Percentiles rank a stretch among this genome's conserved stretches.
phyloP scores from a whole-genome alignment of 768 basidiomycete species.

The Lactarius akahatsu region DNA sequence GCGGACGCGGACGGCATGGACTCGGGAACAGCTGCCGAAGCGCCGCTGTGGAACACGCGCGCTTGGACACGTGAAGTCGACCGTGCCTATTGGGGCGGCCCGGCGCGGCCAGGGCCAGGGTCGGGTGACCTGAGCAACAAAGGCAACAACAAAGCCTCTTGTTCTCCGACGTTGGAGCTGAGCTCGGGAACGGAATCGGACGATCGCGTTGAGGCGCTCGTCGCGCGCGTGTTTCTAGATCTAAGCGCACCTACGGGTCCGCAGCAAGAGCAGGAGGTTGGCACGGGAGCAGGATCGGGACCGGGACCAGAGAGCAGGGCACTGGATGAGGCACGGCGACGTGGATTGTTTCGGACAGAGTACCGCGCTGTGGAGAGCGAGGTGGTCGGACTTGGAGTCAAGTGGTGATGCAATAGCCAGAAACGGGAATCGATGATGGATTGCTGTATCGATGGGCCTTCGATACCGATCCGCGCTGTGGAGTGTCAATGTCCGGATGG shows the following conservation, averaged over 20 bases:
- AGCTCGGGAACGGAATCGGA: background rate
- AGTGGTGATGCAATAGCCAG: slow-evolving; percentile 12
- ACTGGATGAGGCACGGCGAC: slow-evolving; percentile 43
- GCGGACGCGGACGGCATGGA: too few relatives aligned
- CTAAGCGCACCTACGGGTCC: slow-evolving; percentile 35
- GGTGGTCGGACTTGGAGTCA: slow-evolving; percentile 51
- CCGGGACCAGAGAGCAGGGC: slow-evolving; percentile 36
- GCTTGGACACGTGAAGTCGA: slow-evolving; percentile 85
- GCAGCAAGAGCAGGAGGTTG: background rate
- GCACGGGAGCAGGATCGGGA: background rate
- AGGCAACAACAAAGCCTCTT: background rate
- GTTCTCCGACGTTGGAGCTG: too few relatives aligned
- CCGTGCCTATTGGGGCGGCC: slow-evolving; percentile 69
- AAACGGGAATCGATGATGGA: background rate
- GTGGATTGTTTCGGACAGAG: slow-evolving; percentile 65
- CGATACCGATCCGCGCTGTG: background rate
- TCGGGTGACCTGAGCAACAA: background rate
- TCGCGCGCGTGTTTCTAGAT: slow-evolving; percentile 43
- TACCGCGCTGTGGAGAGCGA: slow-evolving; percentile 88
- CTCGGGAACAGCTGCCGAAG: slow-evolving; percentile 47
- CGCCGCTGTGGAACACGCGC: slow-evolving; percentile 77
- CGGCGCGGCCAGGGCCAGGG: background rate
- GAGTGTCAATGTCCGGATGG: background rate
- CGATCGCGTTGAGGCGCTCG: slow-evolving; percentile 39
- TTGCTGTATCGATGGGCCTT: background rate